Evolutionary conservation across 768 basidiomycete genomes (phyloP).

Genomic region (Termitomyces sp.): DNA sequence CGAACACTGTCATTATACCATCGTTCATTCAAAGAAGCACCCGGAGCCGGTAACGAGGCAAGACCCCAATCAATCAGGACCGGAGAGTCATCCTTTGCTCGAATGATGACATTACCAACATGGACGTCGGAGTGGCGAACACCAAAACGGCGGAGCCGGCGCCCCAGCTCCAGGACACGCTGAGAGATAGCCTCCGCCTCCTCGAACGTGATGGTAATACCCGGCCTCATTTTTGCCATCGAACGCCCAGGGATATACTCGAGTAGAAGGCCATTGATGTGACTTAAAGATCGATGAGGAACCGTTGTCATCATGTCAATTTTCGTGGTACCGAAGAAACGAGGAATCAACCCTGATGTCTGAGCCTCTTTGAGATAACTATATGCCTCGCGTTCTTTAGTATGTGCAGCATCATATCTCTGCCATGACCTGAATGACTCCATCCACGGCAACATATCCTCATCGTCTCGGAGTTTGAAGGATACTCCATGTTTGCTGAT

Average conservation of each 20-base stretch:
- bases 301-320: not conserved
- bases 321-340: not conserved
- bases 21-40: no score
- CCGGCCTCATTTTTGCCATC: not conserved
- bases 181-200: constrained; percentile 1
- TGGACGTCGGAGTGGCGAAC: not conserved
- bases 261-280: constrained; percentile 1
- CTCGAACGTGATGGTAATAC: not conserved
- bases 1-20: no score
- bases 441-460: not conserved
- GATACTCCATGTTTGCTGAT: not conserved
- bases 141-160: constrained; percentile 2
- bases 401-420: not conserved
- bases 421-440: not conserved
- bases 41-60: no score
- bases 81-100: not conserved
- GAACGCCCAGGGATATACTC: constrained; percentile 5
- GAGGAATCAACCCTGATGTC: not conserved
- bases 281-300: not conserved
- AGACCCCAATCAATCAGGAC: no score
- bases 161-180: not conserved
- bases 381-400: not conserved
- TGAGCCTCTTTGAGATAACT: not conserved
- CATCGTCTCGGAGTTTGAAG: not conserved
- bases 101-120: constrained; percentile 1